Base-by-base conservation (phyloP, 176 grass and related monocot genomes). In the Miscanthus lutarioriparius region DNA sequence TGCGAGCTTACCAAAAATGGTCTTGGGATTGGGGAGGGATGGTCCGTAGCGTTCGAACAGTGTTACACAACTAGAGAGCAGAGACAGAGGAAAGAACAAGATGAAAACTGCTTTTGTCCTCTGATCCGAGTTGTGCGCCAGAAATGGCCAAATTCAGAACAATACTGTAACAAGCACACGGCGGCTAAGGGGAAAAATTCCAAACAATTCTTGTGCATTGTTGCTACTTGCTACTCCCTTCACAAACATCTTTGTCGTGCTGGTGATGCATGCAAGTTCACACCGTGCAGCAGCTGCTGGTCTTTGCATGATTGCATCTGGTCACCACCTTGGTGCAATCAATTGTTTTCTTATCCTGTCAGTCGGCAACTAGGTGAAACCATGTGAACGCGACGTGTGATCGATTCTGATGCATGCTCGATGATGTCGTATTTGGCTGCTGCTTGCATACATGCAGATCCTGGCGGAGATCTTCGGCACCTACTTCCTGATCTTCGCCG, bases 401-500 rank as follows among this genome's bases (percentile, higher is more conserved):
- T n/a, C n/a, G n/a, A 63, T 48, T 61, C 76, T 8, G 8, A 22
- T 40, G 9, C 8, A 20, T 68, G 15, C 2, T 10, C 8, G 3
- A 0, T 39, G 3, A 0, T 12, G 15, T 15, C 3, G 19, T 15
- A 2, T 7, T 36, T 71, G 38, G 10, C 36, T 75, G 64, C 44
- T 15, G 12, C 12, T 47, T 15, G 12, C 44, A 43, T 41, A 0
- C 14, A 20, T n/a, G 74, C 67, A 99, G 93, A 37, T 99, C 59
- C 32, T 94, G 7, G 96, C 93, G 2, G 93, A 99, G 86, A 72
- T 89, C 13, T 62, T 99, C 9, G 93, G 91, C 17, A 99, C 96
- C 10, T 99, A 96, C 84, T 86, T 99, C 33, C 74, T 99, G n/a
- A 92, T 96, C 80, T 96, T 96, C 86, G 93, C 93, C 13, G 96